Evolutionary conservation across 1,284 basidiomycete genomes (phyloP).

Genomic region (Mycena sp.): DNA sequence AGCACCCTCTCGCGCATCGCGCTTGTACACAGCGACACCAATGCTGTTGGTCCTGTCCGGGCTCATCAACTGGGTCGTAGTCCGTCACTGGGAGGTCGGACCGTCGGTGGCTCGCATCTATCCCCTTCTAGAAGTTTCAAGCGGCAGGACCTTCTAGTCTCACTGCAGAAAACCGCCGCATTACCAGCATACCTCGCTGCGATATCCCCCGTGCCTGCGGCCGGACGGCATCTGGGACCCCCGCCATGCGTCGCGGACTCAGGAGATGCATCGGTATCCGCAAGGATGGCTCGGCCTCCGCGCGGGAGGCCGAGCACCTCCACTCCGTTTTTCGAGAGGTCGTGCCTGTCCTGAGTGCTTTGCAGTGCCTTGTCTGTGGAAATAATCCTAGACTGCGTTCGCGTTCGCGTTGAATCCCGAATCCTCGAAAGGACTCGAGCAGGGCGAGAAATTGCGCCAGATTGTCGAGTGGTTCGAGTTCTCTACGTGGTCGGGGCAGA

Average conservation of each 20-base stretch:
- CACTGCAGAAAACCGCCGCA: neutral
- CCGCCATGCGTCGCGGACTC: neutral
- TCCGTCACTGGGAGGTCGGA: neutral
- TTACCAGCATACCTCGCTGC: neutral
- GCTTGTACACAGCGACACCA: neutral
- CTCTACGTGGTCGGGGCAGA: too few relatives aligned
- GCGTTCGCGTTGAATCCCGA: too few relatives aligned
- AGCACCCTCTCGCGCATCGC: neutral
- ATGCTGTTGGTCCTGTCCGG: neutral
- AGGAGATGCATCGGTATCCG: neutral
- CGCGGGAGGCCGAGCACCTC: neutral
- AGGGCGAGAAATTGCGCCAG: too few relatives aligned
- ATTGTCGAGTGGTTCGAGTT: too few relatives aligned
- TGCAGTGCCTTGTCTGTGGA: too few relatives aligned
- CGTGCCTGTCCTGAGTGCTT: neutral
- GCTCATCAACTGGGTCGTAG: neutral
- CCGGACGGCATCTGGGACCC: neutral
- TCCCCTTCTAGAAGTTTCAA: too few relatives aligned
- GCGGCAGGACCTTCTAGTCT: too few relatives aligned
- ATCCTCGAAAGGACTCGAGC: too few relatives aligned
- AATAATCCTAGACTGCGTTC: too few relatives aligned
- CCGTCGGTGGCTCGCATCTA: too few relatives aligned
- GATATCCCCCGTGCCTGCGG: neutral
- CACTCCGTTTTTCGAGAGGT: neutral
- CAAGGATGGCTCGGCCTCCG: neutral